Evolutionary conservation across 805 yeast genomes (phyloP), one percentile per base, ranked within the genome.

Genomic region (Clavispora carvajalis): DNA sequence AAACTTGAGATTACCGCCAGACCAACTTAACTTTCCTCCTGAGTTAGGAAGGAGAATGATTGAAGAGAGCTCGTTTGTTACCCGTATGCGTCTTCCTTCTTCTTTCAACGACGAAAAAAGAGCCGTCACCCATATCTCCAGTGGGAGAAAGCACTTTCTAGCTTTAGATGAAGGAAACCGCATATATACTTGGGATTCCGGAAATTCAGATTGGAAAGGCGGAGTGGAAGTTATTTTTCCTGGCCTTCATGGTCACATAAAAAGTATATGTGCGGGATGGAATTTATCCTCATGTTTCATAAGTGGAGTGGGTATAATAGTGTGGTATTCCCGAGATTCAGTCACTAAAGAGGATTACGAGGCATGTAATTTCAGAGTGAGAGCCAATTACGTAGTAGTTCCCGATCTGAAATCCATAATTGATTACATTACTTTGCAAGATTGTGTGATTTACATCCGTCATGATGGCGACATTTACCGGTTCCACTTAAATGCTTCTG

Each of bases 191-290:
- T 83, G 90, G 90, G 89, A 82, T 55, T 57, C 67, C 1, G 70
- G 71, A 2, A 53, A 50, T 25, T 24, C 30, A 1, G 40, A 45
- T 7, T 37, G 40, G 36, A 45, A 48, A 8, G 54, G 52, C 37
- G 87, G 83, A 0, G 67, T 77, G 5, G 52, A 50, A 37, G 45
- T 81, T 23, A 52, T 39, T 4, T 75, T 80, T 43, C 59, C 62
- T 0, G 60, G 60, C 7, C 29, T 58, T 7, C 21, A 28, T 4
- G 43, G 44, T 1, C 54, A 60, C 23, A 65, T 67, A 9, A 67
- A 76, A 9, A 74, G 72, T 46, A 70, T 79, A 8, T 67, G 69
- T 10, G 81, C 86, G 13, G 93, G 91, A 0, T 84, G 91, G 91
- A 71, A 74, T 43, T 57, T 72, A 12, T 74, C 77, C 38, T 75